phyloP scores from a whole-genome alignment of 1,284 basidiomycete species.

The Ustilago nuda region DNA sequence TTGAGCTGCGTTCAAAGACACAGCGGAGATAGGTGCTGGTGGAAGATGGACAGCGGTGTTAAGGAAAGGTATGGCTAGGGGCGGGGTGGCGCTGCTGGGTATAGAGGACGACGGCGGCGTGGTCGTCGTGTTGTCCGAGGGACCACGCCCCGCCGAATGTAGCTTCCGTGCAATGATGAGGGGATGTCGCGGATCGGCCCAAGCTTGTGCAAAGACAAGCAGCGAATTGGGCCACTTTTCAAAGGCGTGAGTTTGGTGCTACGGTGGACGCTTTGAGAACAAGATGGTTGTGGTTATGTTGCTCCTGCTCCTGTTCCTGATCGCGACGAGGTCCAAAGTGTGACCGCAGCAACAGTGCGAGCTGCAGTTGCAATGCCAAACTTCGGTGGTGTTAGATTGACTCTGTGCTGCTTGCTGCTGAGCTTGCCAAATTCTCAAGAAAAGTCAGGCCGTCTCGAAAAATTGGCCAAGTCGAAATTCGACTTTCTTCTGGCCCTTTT shows the following conservation, averaged over 20 bases:
- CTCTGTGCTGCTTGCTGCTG: not conserved
- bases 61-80: not conserved
- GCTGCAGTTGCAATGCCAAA: not conserved
- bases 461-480: slow-evolving; percentile 3
- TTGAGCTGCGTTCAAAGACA: slow-evolving; percentile 7
- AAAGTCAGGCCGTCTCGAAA: not conserved
- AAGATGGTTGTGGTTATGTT: slow-evolving; percentile 14
- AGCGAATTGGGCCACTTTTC: slow-evolving; percentile 26
- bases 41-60: slow-evolving; percentile 12
- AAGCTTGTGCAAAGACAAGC: slow-evolving; percentile 50
- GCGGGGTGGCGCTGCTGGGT: not conserved
- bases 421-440: not conserved
- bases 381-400: not conserved
- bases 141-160: slow-evolving; percentile 41
- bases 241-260: slow-evolving; percentile 4
- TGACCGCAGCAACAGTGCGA: slow-evolving; percentile 19
- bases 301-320: not conserved
- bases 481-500: not conserved
- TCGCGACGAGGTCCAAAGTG: slow-evolving; percentile 11
- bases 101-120: slow-evolving; percentile 27
- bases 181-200: slow-evolving; percentile 28
- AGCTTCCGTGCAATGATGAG: slow-evolving; percentile 52
- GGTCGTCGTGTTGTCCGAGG: slow-evolving; percentile 21
- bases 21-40: slow-evolving; percentile 14
- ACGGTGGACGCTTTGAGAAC: not conserved